These are phyloP conservation scores for Lecanicillium sp. DNA, from an alignment of 2,329 filamentous ascomycete species.

Conservation along the genomic window DNA sequence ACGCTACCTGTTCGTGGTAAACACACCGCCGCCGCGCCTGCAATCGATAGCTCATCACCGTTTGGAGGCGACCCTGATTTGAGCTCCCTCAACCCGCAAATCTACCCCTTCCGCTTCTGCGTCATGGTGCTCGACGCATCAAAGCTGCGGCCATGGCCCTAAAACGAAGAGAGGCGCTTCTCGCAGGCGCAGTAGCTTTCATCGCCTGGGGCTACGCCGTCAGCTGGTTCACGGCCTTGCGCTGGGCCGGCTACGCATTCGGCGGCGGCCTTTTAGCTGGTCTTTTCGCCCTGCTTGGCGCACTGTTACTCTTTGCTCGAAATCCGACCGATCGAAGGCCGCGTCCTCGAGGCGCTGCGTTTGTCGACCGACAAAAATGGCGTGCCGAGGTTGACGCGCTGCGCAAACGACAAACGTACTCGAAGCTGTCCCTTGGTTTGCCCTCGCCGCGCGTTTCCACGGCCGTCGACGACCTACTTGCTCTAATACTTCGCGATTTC, in stretches of 20 bases:
- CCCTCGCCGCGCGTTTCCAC: conserved; percentile 70
- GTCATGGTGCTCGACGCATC: not conserved
- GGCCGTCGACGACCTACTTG: conserved; percentile 70
- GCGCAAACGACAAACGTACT: conserved; percentile 57
- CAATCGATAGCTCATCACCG: too few relatives aligned
- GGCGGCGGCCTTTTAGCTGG: conserved; percentile 55
- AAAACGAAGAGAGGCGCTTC: conserved; percentile 62
- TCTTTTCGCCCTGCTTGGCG: conserved; percentile 33
- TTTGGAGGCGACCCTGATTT: too few relatives aligned
- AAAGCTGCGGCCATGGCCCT: conserved; percentile 51
- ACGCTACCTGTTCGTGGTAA: too few relatives aligned
- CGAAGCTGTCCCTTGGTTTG: conserved; percentile 61
- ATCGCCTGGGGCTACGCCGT: conserved; percentile 82
- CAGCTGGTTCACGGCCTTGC: conserved; percentile 73
- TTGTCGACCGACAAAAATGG: conserved; percentile 60
- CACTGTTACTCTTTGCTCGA: conserved; percentile 49
- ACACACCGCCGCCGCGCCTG: too few relatives aligned
- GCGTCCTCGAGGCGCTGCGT: conserved; percentile 42
- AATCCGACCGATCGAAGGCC: conserved; percentile 32
- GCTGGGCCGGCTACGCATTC: conserved; percentile 81
- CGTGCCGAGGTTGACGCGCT: conserved; percentile 58
- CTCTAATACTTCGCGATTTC: conserved; percentile 73
- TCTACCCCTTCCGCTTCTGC: too few relatives aligned
- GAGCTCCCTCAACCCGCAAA: too few relatives aligned
- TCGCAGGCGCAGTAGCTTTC: conserved; percentile 62